These are phyloP conservation scores for Nakazawaea siamensis DNA, from an alignment of 805 yeast species.

Conservation along the genomic window DNA sequence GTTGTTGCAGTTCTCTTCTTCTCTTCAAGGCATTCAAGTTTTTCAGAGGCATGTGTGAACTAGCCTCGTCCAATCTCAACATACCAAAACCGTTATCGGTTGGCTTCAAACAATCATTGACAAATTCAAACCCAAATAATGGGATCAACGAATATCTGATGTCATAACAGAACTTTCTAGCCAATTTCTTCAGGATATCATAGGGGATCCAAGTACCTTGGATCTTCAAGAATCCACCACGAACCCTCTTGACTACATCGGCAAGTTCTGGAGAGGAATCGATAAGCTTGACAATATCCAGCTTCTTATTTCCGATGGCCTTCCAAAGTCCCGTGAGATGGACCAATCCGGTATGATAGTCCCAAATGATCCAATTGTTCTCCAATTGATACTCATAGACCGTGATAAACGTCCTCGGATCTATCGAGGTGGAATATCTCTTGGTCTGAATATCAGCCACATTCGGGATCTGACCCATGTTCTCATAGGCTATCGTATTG, in stretches of 20 bases:
- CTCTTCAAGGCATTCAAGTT: not conserved
- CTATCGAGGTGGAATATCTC: slow-evolving; percentile 67
- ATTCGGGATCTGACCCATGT: slow-evolving; percentile 16
- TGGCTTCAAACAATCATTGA: slow-evolving; percentile 51
- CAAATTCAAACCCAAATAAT: slow-evolving; percentile 66
- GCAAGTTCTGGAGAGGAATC: slow-evolving; percentile 61
- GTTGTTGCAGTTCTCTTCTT: not conserved
- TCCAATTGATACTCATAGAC: slow-evolving; percentile 67
- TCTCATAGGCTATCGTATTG: not conserved
- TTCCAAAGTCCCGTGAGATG: slow-evolving; percentile 89
- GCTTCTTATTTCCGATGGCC: slow-evolving; percentile 57
- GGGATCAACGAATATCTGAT: slow-evolving; percentile 74
- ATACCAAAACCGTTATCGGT: slow-evolving; percentile 58
- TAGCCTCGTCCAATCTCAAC: slow-evolving; percentile 29
- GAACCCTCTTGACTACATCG: slow-evolving; percentile 56
- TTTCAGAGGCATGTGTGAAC: not conserved
- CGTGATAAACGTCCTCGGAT: slow-evolving; percentile 58
- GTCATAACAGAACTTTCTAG: slow-evolving; percentile 68
- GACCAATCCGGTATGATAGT: slow-evolving; percentile 74
- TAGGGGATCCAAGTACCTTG: slow-evolving; percentile 93
- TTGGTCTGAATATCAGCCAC: slow-evolving; percentile 20
- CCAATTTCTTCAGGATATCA: slow-evolving; percentile 56
- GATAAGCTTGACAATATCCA: slow-evolving; percentile 67
- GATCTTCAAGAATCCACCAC: slow-evolving; percentile 87
- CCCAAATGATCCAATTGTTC: slow-evolving; percentile 79